A percentile compares a stretch with the other conserved stretches of the same genome.
phyloP scores from a whole-genome alignment of 441 rosid species.

The Hura crepitans region DNA sequence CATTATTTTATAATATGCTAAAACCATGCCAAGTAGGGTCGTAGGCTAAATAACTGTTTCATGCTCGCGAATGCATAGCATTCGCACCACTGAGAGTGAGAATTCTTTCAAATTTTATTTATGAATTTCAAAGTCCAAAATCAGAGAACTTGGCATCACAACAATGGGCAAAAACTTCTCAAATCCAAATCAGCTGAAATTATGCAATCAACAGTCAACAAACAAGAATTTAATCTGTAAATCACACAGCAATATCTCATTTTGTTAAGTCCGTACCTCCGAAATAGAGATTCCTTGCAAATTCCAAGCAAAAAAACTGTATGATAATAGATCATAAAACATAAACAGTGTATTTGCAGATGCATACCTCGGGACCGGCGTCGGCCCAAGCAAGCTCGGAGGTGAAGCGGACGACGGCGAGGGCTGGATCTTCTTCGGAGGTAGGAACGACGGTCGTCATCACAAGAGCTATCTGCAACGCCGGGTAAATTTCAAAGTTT shows the following conservation, averaged over 20 bases:
- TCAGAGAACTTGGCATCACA: background rate
- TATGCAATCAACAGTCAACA: background rate
- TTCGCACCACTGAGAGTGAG: background rate
- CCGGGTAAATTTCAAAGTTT: background rate
- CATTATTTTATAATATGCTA: too few species aligned
- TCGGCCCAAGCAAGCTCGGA: conserved; percentile 96
- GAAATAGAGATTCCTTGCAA: background rate
- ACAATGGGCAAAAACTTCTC: background rate
- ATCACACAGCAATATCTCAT: background rate
- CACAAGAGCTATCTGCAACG: conserved; percentile 31
- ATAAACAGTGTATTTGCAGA: background rate
- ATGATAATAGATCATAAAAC: background rate
- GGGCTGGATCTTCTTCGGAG: conserved; percentile 90
- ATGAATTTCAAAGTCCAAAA: background rate
- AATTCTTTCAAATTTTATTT: too few species aligned
- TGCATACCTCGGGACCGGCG: conserved; percentile 86
- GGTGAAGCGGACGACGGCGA: conserved; percentile 85
- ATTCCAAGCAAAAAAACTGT: background rate
- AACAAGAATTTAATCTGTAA: background rate
- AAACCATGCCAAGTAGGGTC: background rate
- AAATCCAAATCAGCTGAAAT: background rate
- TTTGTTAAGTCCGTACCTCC: background rate
- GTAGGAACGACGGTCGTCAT: conserved; percentile 91
- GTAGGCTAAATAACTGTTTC: background rate
- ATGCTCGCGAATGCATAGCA: background rate